Conservation (phyloP, 257 asterid genomes). For the Penstemon eatonii region DNA sequence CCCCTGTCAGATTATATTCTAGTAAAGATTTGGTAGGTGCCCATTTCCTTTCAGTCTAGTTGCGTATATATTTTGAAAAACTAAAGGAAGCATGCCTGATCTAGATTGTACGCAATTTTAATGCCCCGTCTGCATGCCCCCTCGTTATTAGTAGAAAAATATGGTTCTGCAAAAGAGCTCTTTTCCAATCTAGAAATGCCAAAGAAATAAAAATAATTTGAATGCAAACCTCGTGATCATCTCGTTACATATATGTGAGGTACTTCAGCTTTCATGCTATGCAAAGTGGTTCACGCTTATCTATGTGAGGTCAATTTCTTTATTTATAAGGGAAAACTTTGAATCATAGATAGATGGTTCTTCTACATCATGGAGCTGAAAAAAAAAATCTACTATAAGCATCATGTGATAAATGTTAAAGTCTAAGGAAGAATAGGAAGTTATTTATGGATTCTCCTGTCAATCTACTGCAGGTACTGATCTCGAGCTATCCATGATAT, state of each 20-base stretch:
- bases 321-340: conserved; percentile 7
- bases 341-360: conserved; percentile 5
- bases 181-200: background rate
- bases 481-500: conserved; percentile 47
- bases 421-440: background rate
- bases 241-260: background rate
- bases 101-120: background rate
- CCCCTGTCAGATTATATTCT: background rate
- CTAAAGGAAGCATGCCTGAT: conserved; percentile 14
- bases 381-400: background rate
- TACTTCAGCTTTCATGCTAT: background rate
- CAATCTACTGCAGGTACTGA: conserved; percentile 53
- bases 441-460: conserved; percentile 20
- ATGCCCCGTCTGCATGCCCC: background rate
- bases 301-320: background rate
- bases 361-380: background rate
- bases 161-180: background rate
- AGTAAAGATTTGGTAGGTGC: conserved; percentile 7
- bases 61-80: background rate
- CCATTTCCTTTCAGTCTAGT: background rate
- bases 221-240: conserved; percentile 5
- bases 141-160: background rate
- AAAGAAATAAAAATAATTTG: background rate
- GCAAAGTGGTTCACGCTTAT: conserved; percentile 3
- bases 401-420: background rate